Percentiles rank a stretch among this genome's conserved stretches.
Evolutionary conservation across 768 basidiomycete species (phyloP).

Genomic region (Glaciozyma antarctica): DNA sequence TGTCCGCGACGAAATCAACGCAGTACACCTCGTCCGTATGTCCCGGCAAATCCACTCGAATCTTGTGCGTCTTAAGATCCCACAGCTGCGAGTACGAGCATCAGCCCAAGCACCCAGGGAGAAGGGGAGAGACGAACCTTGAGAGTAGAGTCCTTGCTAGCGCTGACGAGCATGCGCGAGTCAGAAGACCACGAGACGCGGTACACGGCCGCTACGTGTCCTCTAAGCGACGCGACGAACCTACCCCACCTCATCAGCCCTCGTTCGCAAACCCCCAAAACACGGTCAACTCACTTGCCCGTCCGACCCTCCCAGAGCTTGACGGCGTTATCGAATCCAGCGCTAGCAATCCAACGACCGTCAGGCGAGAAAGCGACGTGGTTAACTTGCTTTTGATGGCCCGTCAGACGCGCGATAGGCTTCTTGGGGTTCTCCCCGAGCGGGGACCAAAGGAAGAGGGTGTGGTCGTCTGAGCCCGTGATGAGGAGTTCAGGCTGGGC

Average conservation of each 20-base stretch:
- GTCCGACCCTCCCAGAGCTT: conserved; percentile 75
- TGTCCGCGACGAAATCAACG: conserved; percentile 97
- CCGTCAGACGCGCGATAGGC: conserved; percentile 69
- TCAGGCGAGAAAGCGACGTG: conserved; percentile 94
- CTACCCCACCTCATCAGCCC: conserved; percentile 40
- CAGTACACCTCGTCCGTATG: conserved; percentile 96
- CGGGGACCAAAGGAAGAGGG: conserved; percentile 89
- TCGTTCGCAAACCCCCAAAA: no score
- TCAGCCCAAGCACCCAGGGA: neutral
- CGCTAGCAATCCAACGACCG: conserved; percentile 81
- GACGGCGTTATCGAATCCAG: conserved; percentile 81
- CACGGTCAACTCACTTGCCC: conserved; percentile 41
- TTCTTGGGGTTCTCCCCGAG: conserved; percentile 50
- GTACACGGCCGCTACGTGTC: conserved; percentile 91
- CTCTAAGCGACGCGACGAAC: conserved; percentile 80
- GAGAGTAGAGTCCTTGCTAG: conserved; percentile 89
- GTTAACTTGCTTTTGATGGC: conserved; percentile 87
- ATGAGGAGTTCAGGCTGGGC: conserved; percentile 70
- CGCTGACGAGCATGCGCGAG: conserved; percentile 79
- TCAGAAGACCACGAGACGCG: conserved; percentile 92
- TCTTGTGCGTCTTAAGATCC: conserved; percentile 93
- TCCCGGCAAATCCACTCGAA: conserved; percentile 85
- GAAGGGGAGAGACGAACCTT: conserved; percentile 51
- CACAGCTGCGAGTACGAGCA: conserved; percentile 54
- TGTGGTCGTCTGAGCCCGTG: conserved; percentile 96